Base-by-base conservation (phyloP, 2,329 filamentous ascomycete species). In the Aureobasidium mangrovei region DNA sequence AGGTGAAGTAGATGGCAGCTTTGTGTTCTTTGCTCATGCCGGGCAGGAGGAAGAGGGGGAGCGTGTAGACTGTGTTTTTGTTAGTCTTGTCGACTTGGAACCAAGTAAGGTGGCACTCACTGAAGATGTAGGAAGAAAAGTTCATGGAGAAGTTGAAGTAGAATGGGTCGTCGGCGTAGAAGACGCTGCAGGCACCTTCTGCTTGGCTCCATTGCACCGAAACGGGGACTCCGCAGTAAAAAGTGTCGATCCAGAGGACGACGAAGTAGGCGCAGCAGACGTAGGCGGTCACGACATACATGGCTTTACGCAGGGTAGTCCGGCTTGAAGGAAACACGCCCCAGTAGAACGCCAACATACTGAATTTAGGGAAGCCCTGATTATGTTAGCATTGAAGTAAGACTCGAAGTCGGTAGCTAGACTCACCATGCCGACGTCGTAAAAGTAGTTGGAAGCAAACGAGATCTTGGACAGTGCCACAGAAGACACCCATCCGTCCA, bases 301-400 rank as follows among this genome's bases (percentile, higher is more conserved):
- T 44, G 4, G 61, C 58, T 55, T 62, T 65, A 52, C 63, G 63
- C 58, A 68, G 66, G 9, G 24, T 45, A 0, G 60, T 49, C 35
- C 62, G 62, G n/a, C 62, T 61, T 3, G 47, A n/a, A 7, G 47
- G 47, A n/a, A 52, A 69, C 53, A 69, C 67, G 4, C 61, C 62
- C 67, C 67, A 69, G 56, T 69, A 69, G 49, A 69, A 69, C 1
- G 67, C 66, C 26, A 69, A 26, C 66, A 69, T 69, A 56, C 65
- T 68, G 56, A 69, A 58, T 49, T 69, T 69, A 3, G 67, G 67
- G 31, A 69, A 67, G 0, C 65, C 67, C 46, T 39, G 5, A 1
- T 9, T 1, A 39, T 18, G 36, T n/a, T 5, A 39, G 36, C 1
- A 39, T 2, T 3, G 7, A 3, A n/a, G 1, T n/a, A n/a, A 9